phyloP scores from a whole-genome alignment of 2,329 filamentous ascomycete genomes.

The Chrysosporium queenslandicum region DNA sequence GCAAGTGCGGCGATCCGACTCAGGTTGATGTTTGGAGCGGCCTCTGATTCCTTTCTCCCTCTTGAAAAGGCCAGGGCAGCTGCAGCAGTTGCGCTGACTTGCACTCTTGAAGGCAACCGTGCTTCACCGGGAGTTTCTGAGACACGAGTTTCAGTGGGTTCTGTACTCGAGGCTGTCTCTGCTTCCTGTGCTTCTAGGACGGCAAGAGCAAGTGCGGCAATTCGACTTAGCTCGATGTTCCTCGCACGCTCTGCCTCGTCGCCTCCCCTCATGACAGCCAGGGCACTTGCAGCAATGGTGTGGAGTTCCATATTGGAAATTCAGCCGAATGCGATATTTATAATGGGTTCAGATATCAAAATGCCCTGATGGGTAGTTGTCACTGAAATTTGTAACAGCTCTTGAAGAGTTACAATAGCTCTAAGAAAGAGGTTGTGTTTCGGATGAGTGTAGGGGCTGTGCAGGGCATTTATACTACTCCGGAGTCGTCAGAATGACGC shows the following conservation, averaged over 20 bases:
- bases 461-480: no score
- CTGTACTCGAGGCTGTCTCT: not conserved
- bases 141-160: not conserved
- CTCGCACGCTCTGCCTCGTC: not conserved
- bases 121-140: not conserved
- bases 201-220: not conserved
- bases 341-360: no score
- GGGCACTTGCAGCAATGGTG: not conserved
- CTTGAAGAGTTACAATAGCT: no score
- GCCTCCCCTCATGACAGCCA: not conserved
- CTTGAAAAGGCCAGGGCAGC: not conserved
- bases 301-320: not conserved
- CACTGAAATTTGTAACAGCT: no score
- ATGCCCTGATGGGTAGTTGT: no score
- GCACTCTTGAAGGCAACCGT: not conserved
- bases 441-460: no score
- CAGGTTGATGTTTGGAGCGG: not conserved
- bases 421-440: no score
- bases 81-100: not conserved
- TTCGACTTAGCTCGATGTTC: not conserved
- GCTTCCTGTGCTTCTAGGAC: not conserved
- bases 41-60: not conserved
- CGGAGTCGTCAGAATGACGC: no score
- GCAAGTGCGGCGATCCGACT: not conserved
- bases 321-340: no score